Conservation (phyloP, 768 basidiomycete species). For the Cystobasidium ongulense region DNA sequence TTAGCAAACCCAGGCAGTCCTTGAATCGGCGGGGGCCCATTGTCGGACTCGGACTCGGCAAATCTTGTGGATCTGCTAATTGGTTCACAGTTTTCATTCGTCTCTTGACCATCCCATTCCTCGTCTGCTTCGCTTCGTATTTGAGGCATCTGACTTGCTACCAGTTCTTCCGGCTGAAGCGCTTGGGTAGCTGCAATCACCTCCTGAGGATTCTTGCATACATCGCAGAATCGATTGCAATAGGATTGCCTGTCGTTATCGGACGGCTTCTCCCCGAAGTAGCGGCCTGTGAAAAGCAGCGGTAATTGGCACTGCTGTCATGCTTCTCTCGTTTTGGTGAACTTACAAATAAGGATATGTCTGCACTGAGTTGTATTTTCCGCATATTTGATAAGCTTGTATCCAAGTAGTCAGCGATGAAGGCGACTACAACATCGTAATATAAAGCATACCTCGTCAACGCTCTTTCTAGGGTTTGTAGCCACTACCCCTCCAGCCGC, state of each 20-base stretch:
- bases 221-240: slow-evolving; percentile 31
- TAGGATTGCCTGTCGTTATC: background rate
- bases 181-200: background rate
- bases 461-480: background rate
- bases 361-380: slow-evolving; percentile 11
- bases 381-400: slow-evolving; percentile 23
- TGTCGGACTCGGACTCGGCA: background rate
- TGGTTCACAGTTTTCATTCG: background rate
- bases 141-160: slow-evolving; percentile 8
- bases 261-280: slow-evolving; percentile 27
- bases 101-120: background rate
- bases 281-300: slow-evolving; percentile 1
- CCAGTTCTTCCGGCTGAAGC: background rate
- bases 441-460: slow-evolving; percentile 7
- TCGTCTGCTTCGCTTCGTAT: slow-evolving; percentile 13
- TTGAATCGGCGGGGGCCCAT: background rate
- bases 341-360: slow-evolving; percentile 8
- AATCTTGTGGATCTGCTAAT: background rate
- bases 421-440: background rate
- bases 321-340: too few relatives aligned
- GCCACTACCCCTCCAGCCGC: background rate
- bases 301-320: background rate
- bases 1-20: slow-evolving; percentile 19
- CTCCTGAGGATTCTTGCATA: slow-evolving; percentile 9
- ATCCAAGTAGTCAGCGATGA: background rate